These are phyloP conservation scores for Erysimum cheiranthoides DNA, from an alignment of 345 rosid genomes.

Conservation along the genomic window DNA sequence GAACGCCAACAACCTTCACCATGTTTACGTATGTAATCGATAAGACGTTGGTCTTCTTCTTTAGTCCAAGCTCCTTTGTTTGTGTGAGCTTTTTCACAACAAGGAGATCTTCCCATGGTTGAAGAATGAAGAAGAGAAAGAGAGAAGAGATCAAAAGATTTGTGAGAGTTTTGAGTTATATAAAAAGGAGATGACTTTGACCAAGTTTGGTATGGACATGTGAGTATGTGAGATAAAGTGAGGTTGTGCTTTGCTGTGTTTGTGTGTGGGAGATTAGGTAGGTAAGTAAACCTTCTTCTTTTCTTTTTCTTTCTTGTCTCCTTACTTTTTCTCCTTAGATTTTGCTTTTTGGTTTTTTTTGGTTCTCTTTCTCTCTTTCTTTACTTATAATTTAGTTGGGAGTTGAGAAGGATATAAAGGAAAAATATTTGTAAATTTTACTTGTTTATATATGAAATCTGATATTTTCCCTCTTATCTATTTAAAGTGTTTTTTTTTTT, in stretches of 20 bases:
- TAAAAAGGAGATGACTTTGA: conserved; percentile 30
- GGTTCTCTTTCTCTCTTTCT: neutral
- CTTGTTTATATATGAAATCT: neutral
- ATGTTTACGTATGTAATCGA: conserved; percentile 69
- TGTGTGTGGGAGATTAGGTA: conserved; percentile 56
- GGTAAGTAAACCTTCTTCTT: conserved; percentile 49
- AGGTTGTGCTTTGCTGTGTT: conserved; percentile 36
- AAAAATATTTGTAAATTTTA: neutral
- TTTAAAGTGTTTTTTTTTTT: too few relatives aligned
- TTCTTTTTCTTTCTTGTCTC: conserved; percentile 11
- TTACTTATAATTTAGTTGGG: conserved; percentile 2
- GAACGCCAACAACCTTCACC: conserved; percentile 98
- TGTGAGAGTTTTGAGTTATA: conserved; percentile 32
- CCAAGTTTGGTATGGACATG: conserved; percentile 49
- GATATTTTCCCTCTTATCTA: neutral
- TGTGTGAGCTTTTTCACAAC: conserved; percentile 87
- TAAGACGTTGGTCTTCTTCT: conserved; percentile 84
- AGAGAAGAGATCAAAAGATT: conserved; percentile 19
- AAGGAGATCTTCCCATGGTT: conserved; percentile 88
- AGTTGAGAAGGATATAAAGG: conserved; percentile 3
- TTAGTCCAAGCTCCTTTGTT: conserved; percentile 96
- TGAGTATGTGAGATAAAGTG: conserved; percentile 50
- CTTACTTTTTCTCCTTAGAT: conserved; percentile 39
- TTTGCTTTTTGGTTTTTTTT: conserved; percentile 20
- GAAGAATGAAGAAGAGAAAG: neutral